phyloP scores from a whole-genome alignment of 331 rosid species.

The Telfairia occidentalis region DNA sequence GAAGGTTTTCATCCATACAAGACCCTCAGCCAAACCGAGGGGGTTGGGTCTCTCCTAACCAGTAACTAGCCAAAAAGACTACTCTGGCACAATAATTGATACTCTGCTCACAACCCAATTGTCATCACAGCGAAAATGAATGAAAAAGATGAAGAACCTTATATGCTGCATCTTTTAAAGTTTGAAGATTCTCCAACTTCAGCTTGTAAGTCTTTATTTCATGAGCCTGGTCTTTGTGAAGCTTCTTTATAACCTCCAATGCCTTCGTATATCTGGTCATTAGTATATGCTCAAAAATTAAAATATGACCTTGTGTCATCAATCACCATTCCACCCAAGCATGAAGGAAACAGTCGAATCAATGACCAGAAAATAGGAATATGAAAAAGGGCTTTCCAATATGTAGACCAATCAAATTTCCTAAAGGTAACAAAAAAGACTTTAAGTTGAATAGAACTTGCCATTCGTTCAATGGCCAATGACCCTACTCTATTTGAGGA shows the following conservation, averaged over 20 bases:
- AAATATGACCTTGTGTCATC: not conserved
- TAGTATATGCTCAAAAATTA: not conserved
- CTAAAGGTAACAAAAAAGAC: not conserved
- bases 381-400: not conserved
- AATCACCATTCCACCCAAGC: not conserved
- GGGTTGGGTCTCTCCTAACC: too few species aligned
- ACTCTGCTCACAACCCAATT: too few species aligned
- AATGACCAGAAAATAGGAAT: not conserved
- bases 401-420: not conserved
- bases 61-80: too few species aligned
- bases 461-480: not conserved
- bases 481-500: not conserved
- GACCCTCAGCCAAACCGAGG: too few species aligned
- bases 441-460: not conserved
- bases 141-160: slow-evolving; percentile 35
- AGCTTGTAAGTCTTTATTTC: slow-evolving; percentile 83
- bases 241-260: slow-evolving; percentile 85
- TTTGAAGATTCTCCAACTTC: slow-evolving; percentile 81
- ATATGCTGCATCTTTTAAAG: slow-evolving; percentile 76
- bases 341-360: not conserved
- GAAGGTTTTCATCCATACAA: too few species aligned
- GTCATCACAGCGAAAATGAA: not conserved
- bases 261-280: slow-evolving; percentile 81
- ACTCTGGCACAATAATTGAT: too few species aligned
- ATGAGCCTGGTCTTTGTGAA: slow-evolving; percentile 83